Evolutionary conservation across 164 flowering plant species (phyloP), one percentile per base, ranked within the genome.

Genomic region (Taxillus chinensis): DNA sequence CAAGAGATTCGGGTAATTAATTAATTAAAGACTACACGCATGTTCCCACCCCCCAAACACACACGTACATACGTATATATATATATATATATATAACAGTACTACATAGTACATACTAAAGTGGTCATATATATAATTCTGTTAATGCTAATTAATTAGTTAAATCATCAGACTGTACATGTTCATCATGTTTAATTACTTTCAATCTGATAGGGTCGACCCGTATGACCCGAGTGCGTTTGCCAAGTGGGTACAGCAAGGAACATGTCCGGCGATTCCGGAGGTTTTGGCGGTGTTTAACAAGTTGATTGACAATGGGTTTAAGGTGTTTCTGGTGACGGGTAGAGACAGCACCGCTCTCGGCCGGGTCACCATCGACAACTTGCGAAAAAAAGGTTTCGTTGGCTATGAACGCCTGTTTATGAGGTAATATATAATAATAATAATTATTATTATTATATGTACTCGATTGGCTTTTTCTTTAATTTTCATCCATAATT

Each of bases 1-100:
- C 39, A 87, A 75, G 68, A 66, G 82, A 57, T 88, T 69, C 45
- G 93, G 97, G 97, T 90, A 81, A 3, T 68, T 15, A 51, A 5
- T 51, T n/a, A n/a, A n/a, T n/a, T n/a, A n/a, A n/a, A n/a, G n/a
- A 43, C 8, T 5, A 43, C 5, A 5, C 8, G 45, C 45, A 5
- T 43, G 45, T 43, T 5, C 8, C 27, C 27, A 27, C 27, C 27
- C 27, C 27, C 27, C 27, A 0, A 27, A 27, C 27, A 27, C 27
- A 27, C 27, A 27, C 27, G 27, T 27, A 27, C 27, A n/a, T n/a
- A 27, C 27, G 27, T 27, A 27, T 2, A 27, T 2, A 2, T 27
- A 27, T 27, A 27, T 2, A 27, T 2, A 2, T 27, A 27, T 2
- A 27, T 27, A 27, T 27, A 27, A 27, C 27, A 27, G 27, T 2